Evolutionary conservation across 139 green algal species (phyloP), one percentile per base, ranked within the genome.

Genomic region (Tetraselmis chui): DNA sequence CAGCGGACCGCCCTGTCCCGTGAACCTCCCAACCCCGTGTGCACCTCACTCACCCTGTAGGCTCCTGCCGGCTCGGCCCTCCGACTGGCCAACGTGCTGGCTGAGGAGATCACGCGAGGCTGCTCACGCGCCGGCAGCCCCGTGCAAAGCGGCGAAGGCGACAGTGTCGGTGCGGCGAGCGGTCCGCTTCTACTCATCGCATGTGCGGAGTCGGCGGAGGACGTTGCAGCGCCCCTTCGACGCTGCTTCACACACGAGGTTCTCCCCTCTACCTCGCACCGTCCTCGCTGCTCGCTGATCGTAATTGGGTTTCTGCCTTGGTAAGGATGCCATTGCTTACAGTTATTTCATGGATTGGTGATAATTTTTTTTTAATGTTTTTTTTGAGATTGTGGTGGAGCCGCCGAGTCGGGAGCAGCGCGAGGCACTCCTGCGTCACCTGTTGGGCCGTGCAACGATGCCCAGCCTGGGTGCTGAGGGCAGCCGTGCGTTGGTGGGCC

Each of bases 241-340:
- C 87, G 91, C 58, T 92, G 84, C 87, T 98, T 98, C 91, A 97
- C 92, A 0, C 93, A 98, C 83, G 89, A 95, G 76, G 22, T 98
- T 18, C 45, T 18, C 45, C 45, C 45, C 45, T 18, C 45, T 18
- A 5, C 45, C 45, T 67, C 18, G 18, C 45, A 67, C 45, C 45
- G 11, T 18, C 45, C 45, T 67, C 45, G 11, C 45, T n/a, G n/a
- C n/a, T n/a, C n/a, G n/a, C n/a, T n/a, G n/a, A n/a, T n/a, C n/a
- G n/a, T n/a, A n/a, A n/a, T n/a, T n/a, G n/a, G n/a, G n/a, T n/a
- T n/a, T n/a, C n/a, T n/a, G n/a, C n/a, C n/a, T n/a, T n/a, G n/a
- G n/a, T n/a, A n/a, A n/a, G n/a, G n/a, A n/a, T n/a, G n/a, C n/a
- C n/a, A n/a, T n/a, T n/a, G n/a, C n/a, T n/a, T n/a, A n/a, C n/a